These are phyloP conservation scores for Colletotrichum sp. DNA, from an alignment of 2,329 filamentous ascomycete species.

Conservation along the genomic window DNA sequence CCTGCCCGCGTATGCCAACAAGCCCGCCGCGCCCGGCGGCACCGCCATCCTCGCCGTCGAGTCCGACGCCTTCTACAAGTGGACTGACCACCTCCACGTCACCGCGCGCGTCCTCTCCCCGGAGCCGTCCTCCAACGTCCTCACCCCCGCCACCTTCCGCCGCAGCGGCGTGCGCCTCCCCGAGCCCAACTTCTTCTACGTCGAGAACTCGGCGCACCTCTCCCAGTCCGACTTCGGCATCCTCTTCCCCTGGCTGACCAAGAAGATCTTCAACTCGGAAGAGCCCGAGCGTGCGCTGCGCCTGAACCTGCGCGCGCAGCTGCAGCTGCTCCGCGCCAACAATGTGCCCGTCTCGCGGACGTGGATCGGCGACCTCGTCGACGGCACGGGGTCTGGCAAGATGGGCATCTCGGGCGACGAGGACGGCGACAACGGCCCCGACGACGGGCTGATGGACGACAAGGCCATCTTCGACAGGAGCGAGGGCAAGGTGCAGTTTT, in stretches of 20 bases:
- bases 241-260: slow-evolving; percentile 75
- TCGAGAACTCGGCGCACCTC: slow-evolving; percentile 75
- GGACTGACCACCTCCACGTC: slow-evolving; percentile 73
- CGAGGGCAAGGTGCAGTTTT: slow-evolving; percentile 46
- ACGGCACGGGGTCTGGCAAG: slow-evolving; percentile 46
- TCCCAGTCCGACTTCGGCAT: slow-evolving; percentile 85
- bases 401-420: slow-evolving; percentile 10
- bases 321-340: slow-evolving; percentile 58
- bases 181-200: slow-evolving; percentile 76
- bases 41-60: slow-evolving; percentile 71
- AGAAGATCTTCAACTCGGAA: slow-evolving; percentile 60
- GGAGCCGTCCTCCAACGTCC: slow-evolving; percentile 47
- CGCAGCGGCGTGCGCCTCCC: slow-evolving; percentile 45
- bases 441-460: slow-evolving; percentile 51
- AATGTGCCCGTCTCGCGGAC: slow-evolving; percentile 55
- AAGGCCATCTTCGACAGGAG: slow-evolving; percentile 54
- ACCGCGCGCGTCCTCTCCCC: slow-evolving; percentile 71
- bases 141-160: slow-evolving; percentile 45
- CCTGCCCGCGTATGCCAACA: slow-evolving; percentile 68
- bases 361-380: slow-evolving; percentile 52
- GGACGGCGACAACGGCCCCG: slow-evolving; percentile 19
- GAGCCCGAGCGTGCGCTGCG: slow-evolving; percentile 61
- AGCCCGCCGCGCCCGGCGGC: slow-evolving; percentile 56
- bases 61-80: slow-evolving; percentile 80
- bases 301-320: slow-evolving; percentile 54